Evolutionary conservation across 1,284 basidiomycete species (phyloP).

Genomic region (Pholiota adiposa): DNA sequence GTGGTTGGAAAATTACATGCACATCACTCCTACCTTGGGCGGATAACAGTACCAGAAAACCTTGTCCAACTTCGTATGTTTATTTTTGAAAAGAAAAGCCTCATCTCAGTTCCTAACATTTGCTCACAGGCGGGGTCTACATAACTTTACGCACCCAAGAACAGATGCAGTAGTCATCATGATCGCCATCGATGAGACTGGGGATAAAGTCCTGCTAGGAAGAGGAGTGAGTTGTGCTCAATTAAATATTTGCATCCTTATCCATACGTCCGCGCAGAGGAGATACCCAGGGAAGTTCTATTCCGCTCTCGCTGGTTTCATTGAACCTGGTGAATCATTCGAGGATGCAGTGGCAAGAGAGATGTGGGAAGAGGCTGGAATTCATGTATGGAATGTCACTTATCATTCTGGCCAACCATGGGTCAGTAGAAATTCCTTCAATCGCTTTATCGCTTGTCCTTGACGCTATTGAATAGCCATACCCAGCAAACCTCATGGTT

Average conservation of each 20-base stretch:
- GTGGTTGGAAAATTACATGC: slow-evolving; percentile 94
- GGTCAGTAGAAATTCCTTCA: slow-evolving; percentile 43
- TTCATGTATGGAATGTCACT: slow-evolving; percentile 80
- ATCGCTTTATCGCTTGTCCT: not conserved
- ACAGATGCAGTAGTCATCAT: slow-evolving; percentile 94
- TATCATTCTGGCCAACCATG: slow-evolving; percentile 91
- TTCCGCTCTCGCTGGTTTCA: slow-evolving; percentile 89
- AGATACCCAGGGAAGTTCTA: slow-evolving; percentile 77
- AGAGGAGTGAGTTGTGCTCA: slow-evolving; percentile 66
- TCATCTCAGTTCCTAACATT: not conserved
- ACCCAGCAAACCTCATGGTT: slow-evolving; percentile 89
- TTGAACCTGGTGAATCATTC: slow-evolving; percentile 93
- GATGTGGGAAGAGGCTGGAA: slow-evolving; percentile 94
- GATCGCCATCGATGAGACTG: slow-evolving; percentile 79
- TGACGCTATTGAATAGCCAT: slow-evolving; percentile 57
- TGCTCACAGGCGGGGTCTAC: slow-evolving; percentile 69
- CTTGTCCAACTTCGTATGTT: slow-evolving; percentile 68
- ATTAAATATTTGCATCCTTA: not conserved
- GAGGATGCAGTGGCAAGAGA: slow-evolving; percentile 95
- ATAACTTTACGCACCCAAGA: slow-evolving; percentile 89
- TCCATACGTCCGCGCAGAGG: slow-evolving; percentile 45
- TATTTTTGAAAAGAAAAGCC: not conserved
- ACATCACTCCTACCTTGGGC: slow-evolving; percentile 73
- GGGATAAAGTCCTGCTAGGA: slow-evolving; percentile 86
- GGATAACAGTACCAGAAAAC: slow-evolving; percentile 60